Conservation (phyloP, 1,284 basidiomycete species). For the Apiotrichum siamense region DNA sequence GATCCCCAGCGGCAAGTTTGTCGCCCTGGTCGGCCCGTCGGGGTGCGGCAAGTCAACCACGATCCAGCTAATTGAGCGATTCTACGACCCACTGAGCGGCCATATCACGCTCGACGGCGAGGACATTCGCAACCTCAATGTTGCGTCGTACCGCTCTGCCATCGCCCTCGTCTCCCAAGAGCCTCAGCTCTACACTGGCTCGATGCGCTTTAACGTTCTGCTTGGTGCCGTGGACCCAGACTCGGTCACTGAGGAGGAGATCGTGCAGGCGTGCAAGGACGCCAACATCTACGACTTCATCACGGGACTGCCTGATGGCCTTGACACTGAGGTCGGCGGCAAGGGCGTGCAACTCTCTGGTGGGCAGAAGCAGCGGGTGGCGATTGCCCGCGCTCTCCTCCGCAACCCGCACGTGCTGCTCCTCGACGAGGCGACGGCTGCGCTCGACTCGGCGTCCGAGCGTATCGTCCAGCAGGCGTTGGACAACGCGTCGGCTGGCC, state of each 20-base stretch:
- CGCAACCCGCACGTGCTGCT: conserved; percentile 88
- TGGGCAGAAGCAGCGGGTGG: conserved; percentile 68
- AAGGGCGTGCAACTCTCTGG: conserved; percentile 91
- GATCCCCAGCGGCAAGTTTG: conserved; percentile 79
- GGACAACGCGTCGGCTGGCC: conserved; percentile 80
- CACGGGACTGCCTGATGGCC: conserved; percentile 74
- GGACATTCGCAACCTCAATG: conserved; percentile 71
- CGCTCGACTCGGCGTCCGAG: conserved; percentile 88
- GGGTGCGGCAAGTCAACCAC: conserved; percentile 58
- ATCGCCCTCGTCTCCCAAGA: conserved; percentile 90
- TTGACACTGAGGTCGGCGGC: conserved; percentile 86
- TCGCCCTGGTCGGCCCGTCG: conserved; percentile 84
- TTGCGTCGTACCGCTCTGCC: conserved; percentile 74
- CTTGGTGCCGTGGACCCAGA: conserved; percentile 79
- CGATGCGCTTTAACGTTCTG: conserved; percentile 79
- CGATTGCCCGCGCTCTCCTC: conserved; percentile 89
- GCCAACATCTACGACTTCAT: conserved; percentile 90
- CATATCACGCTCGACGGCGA: conserved; percentile 63
- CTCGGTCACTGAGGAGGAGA: conserved; percentile 80
- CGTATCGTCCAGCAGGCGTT: conserved; percentile 90
- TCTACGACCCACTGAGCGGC: conserved; percentile 51
- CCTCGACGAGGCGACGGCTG: conserved; percentile 87
- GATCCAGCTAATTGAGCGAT: conserved; percentile 53
- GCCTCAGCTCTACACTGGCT: conserved; percentile 82
- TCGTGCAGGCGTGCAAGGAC: conserved; percentile 73